Evolutionary conservation across 352 stramenopile species (phyloP), one percentile per base, ranked within the genome.

Genomic region (Phytophthora hybrid): DNA sequence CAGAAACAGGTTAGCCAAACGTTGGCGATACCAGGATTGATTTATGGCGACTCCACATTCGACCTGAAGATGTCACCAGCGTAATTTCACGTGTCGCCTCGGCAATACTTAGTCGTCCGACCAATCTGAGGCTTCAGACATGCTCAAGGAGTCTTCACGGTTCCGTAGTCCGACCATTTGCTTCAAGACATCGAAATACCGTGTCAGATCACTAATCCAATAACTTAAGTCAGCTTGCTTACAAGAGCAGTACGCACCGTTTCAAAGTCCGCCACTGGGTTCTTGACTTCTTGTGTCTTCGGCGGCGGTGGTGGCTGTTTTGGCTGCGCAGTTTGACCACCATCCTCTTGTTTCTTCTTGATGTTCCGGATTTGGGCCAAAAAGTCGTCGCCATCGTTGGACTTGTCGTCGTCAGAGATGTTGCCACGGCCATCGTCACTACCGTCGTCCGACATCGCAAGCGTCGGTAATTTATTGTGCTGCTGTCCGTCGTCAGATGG

Each of bases 51-150:
- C 59, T 59, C 41, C 37, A 41, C 65, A 68, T 72, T 65, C 66
- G 46, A 69, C 41, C 62, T 73, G 62, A 52, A 71, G 59, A 65
- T 62, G 44, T 13, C 60, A 61, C 60, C 73, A 49, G 31, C 59
- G 59, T 56, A 63, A 62, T 44, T 76, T 59, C 31, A 58, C 55
- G 51, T 32, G 66, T 55, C 1, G 21, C 21, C 41, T 21, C n/a
- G 7, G 16, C 39, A 51, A 8, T n/a, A n/a, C n/a, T 69, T 78
- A 94, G 13, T 96, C 84, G 56, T 97, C 90, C 21, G 90, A 97
- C 90, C 90, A 97, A 66, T 97, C 90, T 4, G 90, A 97, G 7
- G 87, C 86, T 69, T 94, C 87, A 14, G 88, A 95, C 81, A 97
- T 84, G 54, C 85, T 93, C 57, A 97, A 61, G 32, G 90, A 97